Conservation (phyloP, 1,284 basidiomycete genomes). For the Moesziomyces parantarcticus region DNA sequence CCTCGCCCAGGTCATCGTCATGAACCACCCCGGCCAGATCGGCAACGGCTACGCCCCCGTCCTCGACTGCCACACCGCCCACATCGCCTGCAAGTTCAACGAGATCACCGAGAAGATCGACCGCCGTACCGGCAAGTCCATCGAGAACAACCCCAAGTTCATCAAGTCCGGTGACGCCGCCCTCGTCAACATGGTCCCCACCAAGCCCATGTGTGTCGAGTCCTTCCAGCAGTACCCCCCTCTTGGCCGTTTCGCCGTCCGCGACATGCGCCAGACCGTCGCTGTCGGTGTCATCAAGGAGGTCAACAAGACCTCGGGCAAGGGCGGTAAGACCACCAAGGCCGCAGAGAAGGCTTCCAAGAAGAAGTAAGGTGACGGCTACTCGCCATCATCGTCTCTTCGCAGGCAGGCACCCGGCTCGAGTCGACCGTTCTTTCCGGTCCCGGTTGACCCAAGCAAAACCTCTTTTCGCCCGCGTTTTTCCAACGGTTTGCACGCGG, state of each 20-base stretch:
- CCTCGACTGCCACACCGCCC: constrained; percentile 99
- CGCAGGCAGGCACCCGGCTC: not conserved
- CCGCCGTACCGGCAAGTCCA: constrained; percentile 87
- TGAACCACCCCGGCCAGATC: constrained; percentile 99
- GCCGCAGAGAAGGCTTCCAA: constrained; percentile 87
- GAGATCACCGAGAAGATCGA: constrained; percentile 99
- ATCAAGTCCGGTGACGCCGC: constrained; percentile 76
- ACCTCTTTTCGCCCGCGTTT: constrained; percentile 23
- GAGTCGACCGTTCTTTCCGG: no score
- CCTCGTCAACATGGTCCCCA: constrained; percentile 96
- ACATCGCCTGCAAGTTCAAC: constrained; percentile 99
- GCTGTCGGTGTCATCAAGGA: constrained; percentile 94
- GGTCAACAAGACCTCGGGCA: constrained; percentile 43
- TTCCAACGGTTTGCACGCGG: constrained; percentile 33
- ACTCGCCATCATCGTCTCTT: not conserved
- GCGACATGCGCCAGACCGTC: constrained; percentile 70
- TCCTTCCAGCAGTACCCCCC: constrained; percentile 97
- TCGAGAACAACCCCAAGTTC: constrained; percentile 91
- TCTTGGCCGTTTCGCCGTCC: constrained; percentile 90
- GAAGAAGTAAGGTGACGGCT: constrained; percentile 58
- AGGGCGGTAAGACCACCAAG: constrained; percentile 80
- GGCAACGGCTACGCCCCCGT: constrained; percentile 97
- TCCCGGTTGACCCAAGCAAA: no score
- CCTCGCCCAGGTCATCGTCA: constrained; percentile 99
- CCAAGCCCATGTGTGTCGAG: constrained; percentile 99